Percentiles rank a stretch among this genome's conserved stretches.
These are phyloP conservation scores for Rosa rugosa DNA, from an alignment of 306 rosid genomes.

Conservation along the genomic window DNA sequence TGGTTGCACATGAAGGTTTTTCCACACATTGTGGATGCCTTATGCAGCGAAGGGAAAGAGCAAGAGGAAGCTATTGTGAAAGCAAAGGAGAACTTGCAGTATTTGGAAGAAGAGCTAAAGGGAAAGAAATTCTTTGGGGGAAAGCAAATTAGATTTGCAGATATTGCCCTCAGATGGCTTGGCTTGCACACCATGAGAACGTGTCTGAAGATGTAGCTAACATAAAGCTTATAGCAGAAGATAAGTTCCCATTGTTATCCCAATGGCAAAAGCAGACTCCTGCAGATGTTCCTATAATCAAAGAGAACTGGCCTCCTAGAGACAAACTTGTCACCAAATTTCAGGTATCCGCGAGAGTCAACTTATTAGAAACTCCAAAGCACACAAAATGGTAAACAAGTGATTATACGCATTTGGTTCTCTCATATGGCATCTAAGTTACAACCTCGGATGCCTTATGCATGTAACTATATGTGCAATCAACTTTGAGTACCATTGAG, in stretches of 20 bases:
- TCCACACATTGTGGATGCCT: background rate
- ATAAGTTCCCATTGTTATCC: conserved; percentile 25
- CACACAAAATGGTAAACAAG: too few species aligned
- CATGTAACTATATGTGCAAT: background rate
- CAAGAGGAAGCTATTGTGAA: conserved; percentile 29
- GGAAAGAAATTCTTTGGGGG: conserved; percentile 32
- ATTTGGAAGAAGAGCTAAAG: conserved; percentile 23
- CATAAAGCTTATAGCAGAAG: conserved; percentile 4
- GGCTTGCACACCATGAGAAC: conserved; percentile 8
- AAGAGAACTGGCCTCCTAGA: conserved; percentile 29
- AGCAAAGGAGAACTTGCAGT: conserved; percentile 24
- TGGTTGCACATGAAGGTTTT: conserved; percentile 19
- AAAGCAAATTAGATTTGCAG: conserved; percentile 23
- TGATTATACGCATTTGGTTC: too few species aligned
- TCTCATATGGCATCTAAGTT: background rate
- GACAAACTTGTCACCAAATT: conserved; percentile 26
- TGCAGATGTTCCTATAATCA: conserved; percentile 26
- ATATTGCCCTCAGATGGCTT: conserved; percentile 33
- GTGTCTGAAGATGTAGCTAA: conserved; percentile 14
- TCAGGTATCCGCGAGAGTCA: background rate
- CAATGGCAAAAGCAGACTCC: conserved; percentile 26
- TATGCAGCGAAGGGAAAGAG: conserved; percentile 21
- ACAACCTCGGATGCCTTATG: background rate
- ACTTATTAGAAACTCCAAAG: background rate
- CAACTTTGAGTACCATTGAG: background rate